A percentile compares a stretch with the other conserved stretches of the same genome.
These are phyloP conservation scores for Xanthoconium separans DNA, from an alignment of 1,284 basidiomycete species.

Conservation along the genomic window DNA sequence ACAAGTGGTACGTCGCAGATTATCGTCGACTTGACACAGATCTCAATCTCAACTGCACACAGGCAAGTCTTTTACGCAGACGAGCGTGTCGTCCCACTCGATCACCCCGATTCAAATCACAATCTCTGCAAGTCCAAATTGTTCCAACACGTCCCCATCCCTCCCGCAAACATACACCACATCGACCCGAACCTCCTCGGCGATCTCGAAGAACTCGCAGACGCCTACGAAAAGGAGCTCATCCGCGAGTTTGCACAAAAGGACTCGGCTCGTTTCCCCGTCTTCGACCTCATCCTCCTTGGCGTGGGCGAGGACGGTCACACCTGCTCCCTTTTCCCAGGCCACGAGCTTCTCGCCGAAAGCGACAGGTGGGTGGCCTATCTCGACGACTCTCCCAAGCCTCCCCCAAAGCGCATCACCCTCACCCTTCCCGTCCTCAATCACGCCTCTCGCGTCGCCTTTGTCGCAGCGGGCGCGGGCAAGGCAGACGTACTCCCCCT, in stretches of 20 bases:
- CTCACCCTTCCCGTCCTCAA: constrained; percentile 92
- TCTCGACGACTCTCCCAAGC: constrained; percentile 92
- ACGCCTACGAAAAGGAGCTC: constrained; percentile 92
- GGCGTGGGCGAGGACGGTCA: constrained; percentile 96
- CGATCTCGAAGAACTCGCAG: constrained; percentile 85
- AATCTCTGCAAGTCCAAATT: constrained; percentile 72
- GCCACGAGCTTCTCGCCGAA: constrained; percentile 82
- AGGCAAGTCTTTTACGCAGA: constrained; percentile 98
- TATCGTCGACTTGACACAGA: not conserved
- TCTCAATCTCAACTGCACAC: constrained; percentile 14
- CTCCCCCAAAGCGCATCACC: constrained; percentile 87
- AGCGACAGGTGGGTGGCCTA: constrained; percentile 93
- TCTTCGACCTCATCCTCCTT: constrained; percentile 93
- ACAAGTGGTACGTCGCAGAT: constrained; percentile 75
- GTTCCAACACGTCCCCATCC: constrained; percentile 85
- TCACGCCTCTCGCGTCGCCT: constrained; percentile 84
- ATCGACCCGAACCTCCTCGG: constrained; percentile 70
- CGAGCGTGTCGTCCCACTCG: constrained; percentile 93
- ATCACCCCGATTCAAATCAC: constrained; percentile 93
- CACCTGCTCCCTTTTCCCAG: constrained; percentile 95
- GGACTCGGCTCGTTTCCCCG: constrained; percentile 89
- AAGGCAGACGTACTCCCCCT: constrained; percentile 79
- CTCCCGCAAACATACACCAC: constrained; percentile 77
- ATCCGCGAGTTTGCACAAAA: constrained; percentile 88
- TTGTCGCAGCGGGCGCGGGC: constrained; percentile 82